phyloP scores from a whole-genome alignment of 768 basidiomycete genomes.

The Solioccasus polychromus region DNA sequence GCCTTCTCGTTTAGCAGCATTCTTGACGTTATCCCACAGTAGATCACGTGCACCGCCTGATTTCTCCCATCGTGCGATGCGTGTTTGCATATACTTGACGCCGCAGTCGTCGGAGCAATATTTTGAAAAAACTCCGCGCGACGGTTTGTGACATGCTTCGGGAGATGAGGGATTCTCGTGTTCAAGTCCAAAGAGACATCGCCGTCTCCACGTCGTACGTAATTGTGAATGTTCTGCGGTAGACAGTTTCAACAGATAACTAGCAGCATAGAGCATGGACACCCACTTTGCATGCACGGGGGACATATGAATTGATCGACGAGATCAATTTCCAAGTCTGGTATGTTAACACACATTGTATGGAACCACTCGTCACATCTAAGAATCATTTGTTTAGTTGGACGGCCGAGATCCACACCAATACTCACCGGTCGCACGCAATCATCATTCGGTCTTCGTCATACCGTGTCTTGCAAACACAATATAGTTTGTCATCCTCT shows the following conservation, averaged over 20 bases:
- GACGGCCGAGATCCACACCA: neutral
- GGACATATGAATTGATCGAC: slow-evolving; percentile 94
- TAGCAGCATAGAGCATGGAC: neutral
- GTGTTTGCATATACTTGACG: slow-evolving; percentile 63
- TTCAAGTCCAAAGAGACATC: slow-evolving; percentile 69
- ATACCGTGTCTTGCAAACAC: slow-evolving; percentile 83
- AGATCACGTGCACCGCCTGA: slow-evolving; percentile 60
- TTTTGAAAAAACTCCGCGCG: slow-evolving; percentile 81
- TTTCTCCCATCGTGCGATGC: slow-evolving; percentile 59
- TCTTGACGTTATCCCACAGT: slow-evolving; percentile 74
- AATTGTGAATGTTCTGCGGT: slow-evolving; percentile 57
- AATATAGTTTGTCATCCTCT: slow-evolving; percentile 68
- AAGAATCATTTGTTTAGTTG: neutral
- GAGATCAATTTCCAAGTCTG: slow-evolving; percentile 78
- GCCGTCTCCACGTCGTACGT: slow-evolving; percentile 75
- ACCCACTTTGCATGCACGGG: slow-evolving; percentile 70
- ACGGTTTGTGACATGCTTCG: slow-evolving; percentile 75
- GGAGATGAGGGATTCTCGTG: slow-evolving; percentile 60
- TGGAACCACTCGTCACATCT: slow-evolving; percentile 98
- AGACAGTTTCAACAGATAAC: neutral
- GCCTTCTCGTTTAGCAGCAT: slow-evolving; percentile 68
- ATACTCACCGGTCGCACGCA: slow-evolving; percentile 80
- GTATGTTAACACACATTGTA: slow-evolving; percentile 78
- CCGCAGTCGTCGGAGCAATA: slow-evolving; percentile 92
- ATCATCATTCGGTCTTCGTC: slow-evolving; percentile 91